These are phyloP conservation scores for Russula vinacea DNA, from an alignment of 768 basidiomycete genomes.

Conservation along the genomic window DNA sequence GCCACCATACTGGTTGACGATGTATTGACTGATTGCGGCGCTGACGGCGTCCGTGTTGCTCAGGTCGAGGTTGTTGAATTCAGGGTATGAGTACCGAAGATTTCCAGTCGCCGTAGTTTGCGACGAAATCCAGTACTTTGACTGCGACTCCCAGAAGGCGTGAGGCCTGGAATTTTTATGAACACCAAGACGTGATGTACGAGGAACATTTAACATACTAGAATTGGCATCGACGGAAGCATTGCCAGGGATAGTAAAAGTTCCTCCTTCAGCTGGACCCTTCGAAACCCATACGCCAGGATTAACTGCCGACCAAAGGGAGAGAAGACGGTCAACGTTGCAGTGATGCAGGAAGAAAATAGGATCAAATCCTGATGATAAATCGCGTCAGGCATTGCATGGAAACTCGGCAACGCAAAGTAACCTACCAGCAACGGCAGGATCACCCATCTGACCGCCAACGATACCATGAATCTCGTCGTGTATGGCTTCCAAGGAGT, in stretches of 20 bases:
- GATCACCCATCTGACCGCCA: slow-evolving; percentile 31
- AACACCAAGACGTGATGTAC: not conserved
- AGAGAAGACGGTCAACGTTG: slow-evolving; percentile 52
- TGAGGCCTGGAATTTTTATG: slow-evolving; percentile 37
- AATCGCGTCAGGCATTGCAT: slow-evolving; percentile 5
- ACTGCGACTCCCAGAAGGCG: slow-evolving; percentile 45
- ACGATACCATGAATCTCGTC: slow-evolving; percentile 42
- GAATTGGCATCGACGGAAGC: not conserved
- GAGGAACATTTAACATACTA: slow-evolving; percentile 2
- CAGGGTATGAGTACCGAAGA: slow-evolving; percentile 51
- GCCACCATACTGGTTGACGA: slow-evolving; percentile 41
- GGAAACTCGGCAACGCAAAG: slow-evolving; percentile 34
- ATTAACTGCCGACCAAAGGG: slow-evolving; percentile 50
- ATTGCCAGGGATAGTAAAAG: slow-evolving; percentile 14
- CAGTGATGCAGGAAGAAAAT: slow-evolving; percentile 54
- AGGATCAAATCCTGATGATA: slow-evolving; percentile 47
- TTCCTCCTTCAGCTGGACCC: slow-evolving; percentile 27
- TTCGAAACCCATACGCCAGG: slow-evolving; percentile 40
- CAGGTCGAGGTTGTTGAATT: slow-evolving; percentile 43
- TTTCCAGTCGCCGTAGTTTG: slow-evolving; percentile 34
- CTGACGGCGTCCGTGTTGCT: slow-evolving; percentile 32
- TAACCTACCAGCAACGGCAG: slow-evolving; percentile 43
- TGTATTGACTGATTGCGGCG: slow-evolving; percentile 36
- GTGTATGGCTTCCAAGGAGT: slow-evolving; percentile 51
- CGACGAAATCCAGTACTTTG: slow-evolving; percentile 41